Evolutionary conservation across 805 yeast genomes (phyloP).

Genomic region (Candida montana): DNA sequence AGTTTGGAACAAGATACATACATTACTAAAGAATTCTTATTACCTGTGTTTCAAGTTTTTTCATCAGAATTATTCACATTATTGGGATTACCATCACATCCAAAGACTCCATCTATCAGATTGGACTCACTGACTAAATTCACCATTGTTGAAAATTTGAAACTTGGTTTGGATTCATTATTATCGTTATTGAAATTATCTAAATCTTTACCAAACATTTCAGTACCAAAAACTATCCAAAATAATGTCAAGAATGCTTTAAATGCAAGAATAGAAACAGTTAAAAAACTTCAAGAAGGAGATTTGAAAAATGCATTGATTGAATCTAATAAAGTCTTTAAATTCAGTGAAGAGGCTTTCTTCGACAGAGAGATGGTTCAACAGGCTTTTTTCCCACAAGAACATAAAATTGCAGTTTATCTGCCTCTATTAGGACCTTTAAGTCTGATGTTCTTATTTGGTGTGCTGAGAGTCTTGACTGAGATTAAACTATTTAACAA

Average conservation of each 20-base stretch:
- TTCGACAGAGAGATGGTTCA: slow-evolving; percentile 94
- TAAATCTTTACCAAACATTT: slow-evolving; percentile 65
- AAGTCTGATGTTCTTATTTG: slow-evolving; percentile 54
- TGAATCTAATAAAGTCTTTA: slow-evolving; percentile 42
- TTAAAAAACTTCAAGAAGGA: slow-evolving; percentile 20
- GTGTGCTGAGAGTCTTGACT: slow-evolving; percentile 40
- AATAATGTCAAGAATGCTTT: slow-evolving; percentile 52
- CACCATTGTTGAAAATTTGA: slow-evolving; percentile 52
- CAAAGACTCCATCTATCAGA: slow-evolving; percentile 56
- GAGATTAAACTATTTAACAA: slow-evolving; percentile 28
- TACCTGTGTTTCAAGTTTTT: slow-evolving; percentile 60
- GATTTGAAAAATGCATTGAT: slow-evolving; percentile 48
- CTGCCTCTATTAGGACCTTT: slow-evolving; percentile 88
- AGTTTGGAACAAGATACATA: slow-evolving; percentile 24
- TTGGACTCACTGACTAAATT: slow-evolving; percentile 62
- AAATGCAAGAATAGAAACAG: slow-evolving; percentile 27
- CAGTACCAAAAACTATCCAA: slow-evolving; percentile 73
- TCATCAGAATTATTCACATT: slow-evolving; percentile 69
- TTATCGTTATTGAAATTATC: slow-evolving; percentile 68
- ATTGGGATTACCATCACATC: slow-evolving; percentile 59
- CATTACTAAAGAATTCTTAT: slow-evolving; percentile 41
- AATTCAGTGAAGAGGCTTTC: slow-evolving; percentile 59
- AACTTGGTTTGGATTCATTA: slow-evolving; percentile 61
- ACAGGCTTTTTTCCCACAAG: slow-evolving; percentile 91
- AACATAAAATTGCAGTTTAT: slow-evolving; percentile 91